Evolutionary conservation across 2,329 filamentous ascomycete genomes (phyloP).

Genomic region (Phialocephala subalpina): DNA sequence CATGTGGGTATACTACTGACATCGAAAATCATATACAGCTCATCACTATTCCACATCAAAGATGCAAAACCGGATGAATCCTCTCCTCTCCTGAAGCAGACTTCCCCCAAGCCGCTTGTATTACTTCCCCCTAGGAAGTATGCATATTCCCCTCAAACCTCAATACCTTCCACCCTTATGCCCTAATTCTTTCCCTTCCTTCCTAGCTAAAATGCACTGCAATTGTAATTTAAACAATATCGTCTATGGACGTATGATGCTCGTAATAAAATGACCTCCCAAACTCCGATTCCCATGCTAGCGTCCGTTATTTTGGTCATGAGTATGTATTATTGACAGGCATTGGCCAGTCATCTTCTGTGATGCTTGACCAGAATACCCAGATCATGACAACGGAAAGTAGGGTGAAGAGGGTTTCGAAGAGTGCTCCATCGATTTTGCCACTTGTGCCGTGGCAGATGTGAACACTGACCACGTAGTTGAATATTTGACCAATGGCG

Average conservation of each 20-base stretch:
- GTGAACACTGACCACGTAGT: conserved; percentile 90
- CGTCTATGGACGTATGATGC: conserved; percentile 36
- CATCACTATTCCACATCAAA: conserved; percentile 30
- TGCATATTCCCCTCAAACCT: conserved; percentile 22
- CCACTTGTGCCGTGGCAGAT: conserved; percentile 85
- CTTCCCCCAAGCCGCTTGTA: conserved; percentile 11
- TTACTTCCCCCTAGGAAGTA: conserved; percentile 21
- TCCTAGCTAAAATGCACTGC: conserved; percentile 31
- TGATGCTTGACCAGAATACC: conserved; percentile 99
- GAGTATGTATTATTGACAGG: conserved; percentile 46
- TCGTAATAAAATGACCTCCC: conserved; percentile 33
- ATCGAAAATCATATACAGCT: conserved; percentile 42
- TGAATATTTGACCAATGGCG: conserved; percentile 92
- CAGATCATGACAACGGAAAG: conserved; percentile 84
- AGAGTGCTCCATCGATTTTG: conserved; percentile 91
- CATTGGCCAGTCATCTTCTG: conserved; percentile 95
- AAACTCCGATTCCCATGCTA: conserved; percentile 39
- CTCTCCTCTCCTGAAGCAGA: conserved; percentile 21
- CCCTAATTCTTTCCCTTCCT: conserved; percentile 16
- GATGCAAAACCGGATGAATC: conserved; percentile 15
- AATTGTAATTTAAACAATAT: conserved; percentile 40
- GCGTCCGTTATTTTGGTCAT: conserved; percentile 29
- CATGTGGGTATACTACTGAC: conserved; percentile 43
- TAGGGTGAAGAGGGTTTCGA: conserved; percentile 92
- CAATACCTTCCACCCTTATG: conserved; percentile 24